phyloP scores from a whole-genome alignment of 805 yeast genomes.

The Lachancea sp. region DNA sequence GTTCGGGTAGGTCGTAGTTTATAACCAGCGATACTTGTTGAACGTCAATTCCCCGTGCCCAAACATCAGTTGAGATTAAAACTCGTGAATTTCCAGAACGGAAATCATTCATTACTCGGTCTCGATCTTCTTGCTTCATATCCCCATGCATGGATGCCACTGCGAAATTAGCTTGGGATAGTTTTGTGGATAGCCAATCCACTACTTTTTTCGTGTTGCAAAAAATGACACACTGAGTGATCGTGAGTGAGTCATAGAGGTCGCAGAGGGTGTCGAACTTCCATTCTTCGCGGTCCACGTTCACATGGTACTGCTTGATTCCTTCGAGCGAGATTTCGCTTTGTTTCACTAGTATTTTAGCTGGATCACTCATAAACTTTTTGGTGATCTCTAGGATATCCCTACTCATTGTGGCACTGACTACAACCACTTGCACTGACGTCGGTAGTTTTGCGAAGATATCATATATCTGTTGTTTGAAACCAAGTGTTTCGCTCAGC shows the following conservation, averaged over 20 bases:
- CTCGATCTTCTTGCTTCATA: conserved; percentile 90
- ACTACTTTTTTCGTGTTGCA: conserved; percentile 95
- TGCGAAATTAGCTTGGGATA: conserved; percentile 76
- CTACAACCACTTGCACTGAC: conserved; percentile 87
- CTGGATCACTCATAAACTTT: conserved; percentile 93
- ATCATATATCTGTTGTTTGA: conserved; percentile 92
- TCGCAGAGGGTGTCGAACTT: conserved; percentile 93
- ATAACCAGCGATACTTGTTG: conserved; percentile 95
- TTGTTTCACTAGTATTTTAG: conserved; percentile 87
- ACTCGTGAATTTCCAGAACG: conserved; percentile 92
- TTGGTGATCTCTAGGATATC: conserved; percentile 87
- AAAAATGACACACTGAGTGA: conserved; percentile 96
- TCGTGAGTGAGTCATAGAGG: conserved; percentile 88
- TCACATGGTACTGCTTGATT: conserved; percentile 84
- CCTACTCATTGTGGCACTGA: conserved; percentile 90
- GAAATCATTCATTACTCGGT: conserved; percentile 90
- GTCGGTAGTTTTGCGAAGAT: conserved; percentile 84
- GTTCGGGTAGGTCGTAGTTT: conserved; percentile 86
- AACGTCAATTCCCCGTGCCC: conserved; percentile 97
- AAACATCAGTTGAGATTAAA: conserved; percentile 86
- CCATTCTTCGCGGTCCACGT: conserved; percentile 89
- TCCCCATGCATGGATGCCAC: conserved; percentile 96
- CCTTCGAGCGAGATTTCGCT: conserved; percentile 96
- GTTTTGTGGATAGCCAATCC: conserved; percentile 73
- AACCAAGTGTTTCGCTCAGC: conserved; percentile 77